A percentile compares a stretch with the other conserved stretches of the same genome.
These are phyloP conservation scores for Saccharum officinarum DNA, from an alignment of 176 grass and related monocot genomes.

Conservation along the genomic window DNA sequence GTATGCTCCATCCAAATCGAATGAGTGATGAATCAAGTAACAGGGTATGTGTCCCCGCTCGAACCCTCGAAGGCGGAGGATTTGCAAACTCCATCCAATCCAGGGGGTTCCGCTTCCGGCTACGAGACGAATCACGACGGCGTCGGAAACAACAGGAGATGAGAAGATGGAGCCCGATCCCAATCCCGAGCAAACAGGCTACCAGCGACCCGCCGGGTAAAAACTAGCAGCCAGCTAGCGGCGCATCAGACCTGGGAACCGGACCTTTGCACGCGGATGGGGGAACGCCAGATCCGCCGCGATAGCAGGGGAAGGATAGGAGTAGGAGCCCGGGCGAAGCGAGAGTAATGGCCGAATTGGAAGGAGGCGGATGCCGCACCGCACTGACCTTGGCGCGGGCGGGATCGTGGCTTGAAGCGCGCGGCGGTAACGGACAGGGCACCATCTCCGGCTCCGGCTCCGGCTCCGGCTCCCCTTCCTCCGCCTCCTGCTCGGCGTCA, in stretches of 20 bases:
- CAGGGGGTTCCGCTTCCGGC: background rate
- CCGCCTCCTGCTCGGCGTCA: background rate
- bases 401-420: background rate
- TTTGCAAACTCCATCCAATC: background rate
- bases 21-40: background rate
- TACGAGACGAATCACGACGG: background rate
- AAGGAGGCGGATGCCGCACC: background rate
- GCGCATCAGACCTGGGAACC: background rate
- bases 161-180: background rate
- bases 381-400: conserved; percentile 27
- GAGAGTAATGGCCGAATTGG: background rate
- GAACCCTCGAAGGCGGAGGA: background rate
- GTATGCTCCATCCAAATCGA: no score
- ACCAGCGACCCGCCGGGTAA: background rate
- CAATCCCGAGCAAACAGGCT: background rate
- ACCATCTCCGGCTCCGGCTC: background rate
- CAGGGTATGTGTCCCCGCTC: background rate
- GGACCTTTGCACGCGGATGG: no score
- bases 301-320: background rate
- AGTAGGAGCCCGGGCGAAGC: background rate
- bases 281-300: background rate
- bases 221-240: no score
- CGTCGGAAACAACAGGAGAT: background rate
- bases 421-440: background rate
- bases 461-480: background rate